Conservation (phyloP, 768 basidiomycete genomes). For the Psilocybe subaeruginosa region DNA sequence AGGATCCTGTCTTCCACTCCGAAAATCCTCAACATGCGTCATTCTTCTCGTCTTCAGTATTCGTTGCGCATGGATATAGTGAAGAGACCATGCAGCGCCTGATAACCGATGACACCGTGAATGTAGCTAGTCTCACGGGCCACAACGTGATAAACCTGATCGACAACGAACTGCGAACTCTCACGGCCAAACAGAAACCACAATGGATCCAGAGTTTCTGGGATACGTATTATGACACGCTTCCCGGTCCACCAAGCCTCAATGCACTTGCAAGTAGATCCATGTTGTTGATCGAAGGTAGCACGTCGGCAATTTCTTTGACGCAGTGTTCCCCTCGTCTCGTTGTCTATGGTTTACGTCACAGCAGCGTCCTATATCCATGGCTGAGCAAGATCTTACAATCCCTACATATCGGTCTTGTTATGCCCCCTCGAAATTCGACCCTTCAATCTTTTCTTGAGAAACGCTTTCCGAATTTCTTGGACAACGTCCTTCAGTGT, state of each 20-base stretch:
- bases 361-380: neutral
- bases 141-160: neutral
- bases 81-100: neutral
- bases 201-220: slow-evolving; percentile 14
- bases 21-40: neutral
- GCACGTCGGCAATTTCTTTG: neutral
- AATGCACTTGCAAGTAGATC: neutral
- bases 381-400: neutral
- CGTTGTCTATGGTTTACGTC: neutral
- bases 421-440: neutral
- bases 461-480: slow-evolving; percentile 3
- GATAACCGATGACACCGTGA: neutral
- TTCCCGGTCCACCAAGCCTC: slow-evolving; percentile 17
- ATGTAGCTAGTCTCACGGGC: slow-evolving; percentile 2
- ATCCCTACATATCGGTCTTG: slow-evolving; percentile 1
- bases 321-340: slow-evolving; percentile 8
- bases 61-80: slow-evolving; percentile 1
- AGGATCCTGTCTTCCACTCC: slow-evolving; percentile 3
- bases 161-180: neutral
- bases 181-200: neutral
- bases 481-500: slow-evolving; percentile 13
- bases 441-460: neutral
- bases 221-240: neutral
- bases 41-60: slow-evolving; percentile 8
- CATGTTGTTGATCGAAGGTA: neutral